These are phyloP conservation scores for Phlebiopsis gigantea DNA, from an alignment of 768 basidiomycete species.

Conservation along the genomic window DNA sequence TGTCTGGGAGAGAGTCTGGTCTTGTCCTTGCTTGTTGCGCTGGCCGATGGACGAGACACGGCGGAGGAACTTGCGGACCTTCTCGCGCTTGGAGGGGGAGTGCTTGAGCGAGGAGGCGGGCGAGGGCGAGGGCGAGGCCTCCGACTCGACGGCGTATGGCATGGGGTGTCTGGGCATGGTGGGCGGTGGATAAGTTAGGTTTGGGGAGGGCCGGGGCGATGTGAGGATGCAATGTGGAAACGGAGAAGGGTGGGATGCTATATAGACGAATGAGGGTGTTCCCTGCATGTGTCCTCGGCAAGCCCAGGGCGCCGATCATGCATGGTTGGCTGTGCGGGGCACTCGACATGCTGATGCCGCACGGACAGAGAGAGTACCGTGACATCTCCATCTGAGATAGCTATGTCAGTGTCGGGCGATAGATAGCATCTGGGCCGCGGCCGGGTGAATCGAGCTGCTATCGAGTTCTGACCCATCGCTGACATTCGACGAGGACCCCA, in stretches of 20 bases:
- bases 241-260: background rate
- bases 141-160: background rate
- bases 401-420: background rate
- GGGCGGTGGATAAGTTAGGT: constrained; percentile 1
- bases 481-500: too few relatives aligned
- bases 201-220: background rate
- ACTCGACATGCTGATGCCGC: constrained; percentile 1
- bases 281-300: background rate
- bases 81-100: constrained; percentile 3
- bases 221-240: background rate
- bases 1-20: background rate
- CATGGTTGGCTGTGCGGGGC: constrained; percentile 5
- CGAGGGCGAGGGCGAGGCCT: background rate
- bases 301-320: constrained; percentile 4
- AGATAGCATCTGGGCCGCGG: background rate
- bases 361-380: background rate
- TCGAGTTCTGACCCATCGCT: too few relatives aligned
- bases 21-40: background rate
- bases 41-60: constrained; percentile 3
- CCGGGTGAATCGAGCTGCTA: too few relatives aligned
- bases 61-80: constrained; percentile 1
- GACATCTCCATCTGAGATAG: too few relatives aligned
- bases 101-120: background rate
- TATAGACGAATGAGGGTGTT: background rate
- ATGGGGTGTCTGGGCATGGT: constrained; percentile 3